A percentile compares a stretch with the other conserved stretches of the same genome.
Conservation (phyloP, 768 basidiomycete species). For the Rhodotorula sphaerocarpa region DNA sequence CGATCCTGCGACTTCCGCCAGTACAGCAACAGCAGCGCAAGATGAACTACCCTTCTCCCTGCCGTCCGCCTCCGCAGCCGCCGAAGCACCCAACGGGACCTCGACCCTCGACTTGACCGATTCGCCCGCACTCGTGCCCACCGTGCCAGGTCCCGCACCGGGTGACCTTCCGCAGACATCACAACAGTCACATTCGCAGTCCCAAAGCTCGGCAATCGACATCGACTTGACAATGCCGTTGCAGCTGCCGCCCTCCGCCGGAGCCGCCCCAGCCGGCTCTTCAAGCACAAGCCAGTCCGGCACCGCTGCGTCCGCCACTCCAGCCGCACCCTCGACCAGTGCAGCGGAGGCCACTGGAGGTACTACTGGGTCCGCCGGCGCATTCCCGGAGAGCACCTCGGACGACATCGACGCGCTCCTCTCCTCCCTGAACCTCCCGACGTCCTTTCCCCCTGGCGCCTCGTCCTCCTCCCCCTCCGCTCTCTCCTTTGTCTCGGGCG, state of each 20-base stretch:
- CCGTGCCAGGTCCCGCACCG: too few species aligned
- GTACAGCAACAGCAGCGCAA: background rate
- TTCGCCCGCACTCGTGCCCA: too few species aligned
- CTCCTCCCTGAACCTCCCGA: conserved; percentile 14
- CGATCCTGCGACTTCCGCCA: background rate
- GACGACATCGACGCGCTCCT: conserved; percentile 23
- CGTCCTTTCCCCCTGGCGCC: conserved; percentile 5
- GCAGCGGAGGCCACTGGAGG: background rate
- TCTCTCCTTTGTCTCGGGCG: too few species aligned
- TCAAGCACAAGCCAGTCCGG: background rate
- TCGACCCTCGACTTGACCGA: too few species aligned
- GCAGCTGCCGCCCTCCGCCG: background rate
- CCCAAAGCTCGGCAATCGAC: too few species aligned
- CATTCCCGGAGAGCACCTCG: background rate
- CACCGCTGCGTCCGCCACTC: background rate
- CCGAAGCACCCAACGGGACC: too few species aligned
- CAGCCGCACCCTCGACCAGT: background rate
- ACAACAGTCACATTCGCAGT: too few species aligned
- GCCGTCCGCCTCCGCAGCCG: background rate
- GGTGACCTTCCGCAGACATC: too few species aligned
- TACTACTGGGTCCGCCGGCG: background rate
- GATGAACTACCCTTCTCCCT: background rate
- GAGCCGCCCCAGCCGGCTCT: background rate
- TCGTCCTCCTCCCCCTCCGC: background rate
- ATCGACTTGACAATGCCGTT: background rate